phyloP scores from a whole-genome alignment of 768 basidiomycete species.

The Rhodotorula sphaerocarpa region DNA sequence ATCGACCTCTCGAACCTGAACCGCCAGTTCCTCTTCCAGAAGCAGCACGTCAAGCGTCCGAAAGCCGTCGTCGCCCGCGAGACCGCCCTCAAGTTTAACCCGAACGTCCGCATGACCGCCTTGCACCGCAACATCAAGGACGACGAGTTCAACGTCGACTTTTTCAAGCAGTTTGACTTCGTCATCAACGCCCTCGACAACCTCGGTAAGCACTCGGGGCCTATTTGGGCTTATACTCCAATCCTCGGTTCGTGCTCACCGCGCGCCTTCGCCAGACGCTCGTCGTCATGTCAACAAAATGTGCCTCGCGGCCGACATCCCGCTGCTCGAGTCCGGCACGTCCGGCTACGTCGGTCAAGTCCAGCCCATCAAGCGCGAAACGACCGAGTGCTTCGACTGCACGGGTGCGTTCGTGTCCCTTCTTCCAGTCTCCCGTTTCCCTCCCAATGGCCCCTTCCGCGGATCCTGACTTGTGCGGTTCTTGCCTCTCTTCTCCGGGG shows the following conservation, averaged over 20 bases:
- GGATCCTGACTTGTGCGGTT: too few relatives aligned
- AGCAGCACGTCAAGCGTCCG: conserved; percentile 94
- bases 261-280: conserved; percentile 73
- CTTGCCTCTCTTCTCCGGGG: background rate
- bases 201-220: conserved; percentile 50
- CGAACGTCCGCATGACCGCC: conserved; percentile 73
- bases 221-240: too few relatives aligned
- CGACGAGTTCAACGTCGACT: conserved; percentile 63
- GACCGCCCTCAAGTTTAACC: conserved; percentile 75
- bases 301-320: conserved; percentile 85
- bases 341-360: conserved; percentile 96
- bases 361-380: conserved; percentile 89
- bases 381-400: conserved; percentile 92
- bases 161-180: conserved; percentile 84
- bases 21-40: conserved; percentile 89
- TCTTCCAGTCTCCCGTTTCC: too few relatives aligned
- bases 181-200: conserved; percentile 96
- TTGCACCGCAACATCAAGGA: conserved; percentile 88
- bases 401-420: conserved; percentile 41
- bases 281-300: conserved; percentile 93
- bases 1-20: conserved; percentile 98
- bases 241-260: background rate
- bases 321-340: conserved; percentile 91
- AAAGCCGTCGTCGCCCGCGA: conserved; percentile 81
- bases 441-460: too few relatives aligned